phyloP scores from a whole-genome alignment of 1,139 yeast genomes.

The Geotrichum reessii region DNA sequence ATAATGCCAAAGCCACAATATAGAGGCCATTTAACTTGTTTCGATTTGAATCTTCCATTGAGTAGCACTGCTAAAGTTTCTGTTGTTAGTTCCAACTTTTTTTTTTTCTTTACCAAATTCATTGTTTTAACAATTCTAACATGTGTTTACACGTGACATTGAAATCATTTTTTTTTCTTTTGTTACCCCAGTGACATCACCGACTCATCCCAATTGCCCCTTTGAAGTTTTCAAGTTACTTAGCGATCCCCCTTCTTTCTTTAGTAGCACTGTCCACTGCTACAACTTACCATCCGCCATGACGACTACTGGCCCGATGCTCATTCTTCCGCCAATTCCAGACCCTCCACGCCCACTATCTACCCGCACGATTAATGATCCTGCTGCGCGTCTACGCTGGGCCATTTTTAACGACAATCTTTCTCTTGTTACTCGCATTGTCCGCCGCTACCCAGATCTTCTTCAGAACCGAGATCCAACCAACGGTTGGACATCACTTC shows the following conservation, averaged over 20 bases:
- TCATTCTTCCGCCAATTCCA: neutral
- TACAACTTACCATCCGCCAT: neutral
- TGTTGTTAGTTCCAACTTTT: too few species aligned
- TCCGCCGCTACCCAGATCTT: slow-evolving; percentile 68
- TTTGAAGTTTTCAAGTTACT: too few species aligned
- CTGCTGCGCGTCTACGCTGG: slow-evolving; percentile 61
- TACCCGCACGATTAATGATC: slow-evolving; percentile 41
- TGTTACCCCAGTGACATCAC: neutral
- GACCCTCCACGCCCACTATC: neutral
- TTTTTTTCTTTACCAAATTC: too few species aligned
- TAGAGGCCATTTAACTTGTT: too few species aligned
- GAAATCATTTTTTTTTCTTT: too few species aligned
- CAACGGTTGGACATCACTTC: slow-evolving; percentile 87
- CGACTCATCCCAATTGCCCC: neutral
- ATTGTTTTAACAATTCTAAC: too few species aligned
- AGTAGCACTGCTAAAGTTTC: too few species aligned
- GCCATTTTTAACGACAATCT: slow-evolving; percentile 71
- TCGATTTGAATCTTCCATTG: too few species aligned
- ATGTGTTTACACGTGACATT: too few species aligned
- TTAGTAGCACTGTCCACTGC: neutral
- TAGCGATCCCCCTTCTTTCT: neutral
- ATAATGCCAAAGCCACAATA: too few species aligned
- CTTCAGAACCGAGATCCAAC: slow-evolving; percentile 65
- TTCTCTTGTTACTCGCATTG: slow-evolving; percentile 63
- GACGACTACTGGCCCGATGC: neutral